These are phyloP conservation scores for Trichophyton benhamiae DNA, from an alignment of 2,329 filamentous ascomycete species.

Conservation along the genomic window DNA sequence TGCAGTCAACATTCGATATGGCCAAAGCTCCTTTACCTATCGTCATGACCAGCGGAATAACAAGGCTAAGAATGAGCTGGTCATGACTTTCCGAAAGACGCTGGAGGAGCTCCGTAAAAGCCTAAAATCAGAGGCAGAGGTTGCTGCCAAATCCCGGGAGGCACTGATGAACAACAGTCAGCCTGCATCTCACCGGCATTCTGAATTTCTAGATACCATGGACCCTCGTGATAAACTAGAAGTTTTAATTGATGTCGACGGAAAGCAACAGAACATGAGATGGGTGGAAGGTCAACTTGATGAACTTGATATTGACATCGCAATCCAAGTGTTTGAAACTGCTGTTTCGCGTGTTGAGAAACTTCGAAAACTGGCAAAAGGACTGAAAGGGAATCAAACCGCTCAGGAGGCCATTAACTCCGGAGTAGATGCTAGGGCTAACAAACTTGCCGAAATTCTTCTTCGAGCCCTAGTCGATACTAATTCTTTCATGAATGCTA, in stretches of 20 bases:
- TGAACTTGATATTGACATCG: conserved; percentile 90
- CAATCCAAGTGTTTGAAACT: conserved; percentile 74
- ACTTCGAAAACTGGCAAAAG: conserved; percentile 63
- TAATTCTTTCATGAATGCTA: conserved; percentile 63
- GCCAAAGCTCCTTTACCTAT: conserved; percentile 87
- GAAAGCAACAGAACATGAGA: conserved; percentile 87
- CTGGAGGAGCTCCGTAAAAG: conserved; percentile 83
- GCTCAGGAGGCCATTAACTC: conserved; percentile 86
- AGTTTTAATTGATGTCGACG: conserved; percentile 88
- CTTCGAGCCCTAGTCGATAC: conserved; percentile 65
- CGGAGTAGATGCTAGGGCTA: conserved; percentile 77
- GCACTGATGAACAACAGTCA: conserved; percentile 72
- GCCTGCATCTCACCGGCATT: conserved; percentile 57
- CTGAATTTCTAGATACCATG: conserved; percentile 64
- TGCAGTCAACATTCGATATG: conserved; percentile 81
- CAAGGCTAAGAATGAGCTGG: conserved; percentile 63
- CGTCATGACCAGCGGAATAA: conserved; percentile 72
- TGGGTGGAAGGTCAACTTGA: conserved; percentile 96
- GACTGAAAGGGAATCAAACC: conserved; percentile 70
- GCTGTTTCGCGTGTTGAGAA: conserved; percentile 77
- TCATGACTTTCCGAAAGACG: conserved; percentile 84
- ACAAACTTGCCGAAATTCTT: conserved; percentile 62
- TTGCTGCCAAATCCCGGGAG: conserved; percentile 70
- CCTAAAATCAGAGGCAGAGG: conserved; percentile 73
- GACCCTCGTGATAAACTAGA: conserved; percentile 59